These are phyloP conservation scores for Elongisporangium senticosum DNA, from an alignment of 352 stramenopile genomes.

Conservation along the genomic window DNA sequence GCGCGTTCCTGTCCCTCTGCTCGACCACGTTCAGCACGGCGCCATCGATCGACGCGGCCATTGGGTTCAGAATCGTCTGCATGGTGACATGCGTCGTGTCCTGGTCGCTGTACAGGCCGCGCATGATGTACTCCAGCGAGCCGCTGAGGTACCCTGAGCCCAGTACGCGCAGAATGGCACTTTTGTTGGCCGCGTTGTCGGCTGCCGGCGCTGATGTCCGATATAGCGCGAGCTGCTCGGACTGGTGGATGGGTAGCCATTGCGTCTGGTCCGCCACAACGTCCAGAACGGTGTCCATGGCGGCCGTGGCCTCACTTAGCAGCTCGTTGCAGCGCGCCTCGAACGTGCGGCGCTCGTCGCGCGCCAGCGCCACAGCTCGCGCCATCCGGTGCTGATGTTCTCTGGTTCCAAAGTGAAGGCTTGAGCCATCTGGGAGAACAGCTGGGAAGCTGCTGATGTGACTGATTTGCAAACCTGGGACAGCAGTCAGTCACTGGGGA, in stretches of 20 bases:
- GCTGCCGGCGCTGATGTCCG: slow-evolving; percentile 8
- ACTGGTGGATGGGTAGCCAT: slow-evolving; percentile 27
- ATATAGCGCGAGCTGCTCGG: slow-evolving; percentile 36
- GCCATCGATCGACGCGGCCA: slow-evolving; percentile 23
- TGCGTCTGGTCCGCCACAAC: slow-evolving; percentile 19
- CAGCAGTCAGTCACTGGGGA: background rate
- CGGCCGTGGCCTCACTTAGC: slow-evolving; percentile 41
- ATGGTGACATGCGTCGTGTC: slow-evolving; percentile 25
- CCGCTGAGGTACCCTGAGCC: slow-evolving; percentile 39
- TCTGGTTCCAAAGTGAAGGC: slow-evolving; percentile 10
- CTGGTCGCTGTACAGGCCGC: slow-evolving; percentile 35
- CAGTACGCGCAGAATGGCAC: slow-evolving; percentile 21
- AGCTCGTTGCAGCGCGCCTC: slow-evolving; percentile 39
- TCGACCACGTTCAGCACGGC: slow-evolving; percentile 35
- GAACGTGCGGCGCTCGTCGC: slow-evolving; percentile 29
- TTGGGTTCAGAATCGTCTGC: slow-evolving; percentile 31
- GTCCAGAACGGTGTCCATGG: slow-evolving; percentile 31
- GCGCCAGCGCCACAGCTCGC: slow-evolving; percentile 9
- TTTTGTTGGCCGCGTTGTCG: slow-evolving; percentile 1
- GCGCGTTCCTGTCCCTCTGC: slow-evolving; percentile 17
- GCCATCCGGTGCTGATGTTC: no score
- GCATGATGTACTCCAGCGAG: slow-evolving; percentile 27
- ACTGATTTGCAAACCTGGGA: background rate
- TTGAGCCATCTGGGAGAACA: background rate
- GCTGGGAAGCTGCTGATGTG: background rate